Evolutionary conservation across 768 basidiomycete genomes (phyloP), one percentile per base, ranked within the genome.

Genomic region (Auriscalpium orientale): DNA sequence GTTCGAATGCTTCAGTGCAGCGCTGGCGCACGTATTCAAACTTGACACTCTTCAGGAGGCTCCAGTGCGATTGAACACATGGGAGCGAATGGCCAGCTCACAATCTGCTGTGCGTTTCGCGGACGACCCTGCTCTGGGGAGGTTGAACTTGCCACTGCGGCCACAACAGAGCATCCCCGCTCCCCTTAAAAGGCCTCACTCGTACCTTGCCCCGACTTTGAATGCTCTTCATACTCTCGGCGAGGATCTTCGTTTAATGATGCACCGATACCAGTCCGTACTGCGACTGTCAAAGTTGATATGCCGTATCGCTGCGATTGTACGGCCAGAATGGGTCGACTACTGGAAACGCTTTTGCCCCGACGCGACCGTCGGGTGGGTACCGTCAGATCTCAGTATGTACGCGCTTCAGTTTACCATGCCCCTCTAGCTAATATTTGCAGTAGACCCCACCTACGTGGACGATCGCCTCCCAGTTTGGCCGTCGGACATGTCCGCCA

Each of bases 261-360:
- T 81, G 12, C 72, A 80, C 57, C 74, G 77, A 20, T 83, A 85
- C 47, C 70, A 77, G 45, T 77, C 78, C 2, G 72, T 94, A 38
- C 63, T 78, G 44, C 70, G 73, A 51, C 71, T 94, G 10, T 83
- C 77, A 9, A 80, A 83, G 8, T 61, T 89, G 34, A 77, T 90
- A 34, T 87, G 85, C 65, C 74, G 75, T 5, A 68, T 88, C 55
- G 83, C 85, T 53, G 65, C 78, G 21, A 72, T 80, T 13, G 78
- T 90, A 15, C 81, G 89, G 18, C 83, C 85, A 0, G 92, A 92
- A 65, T 95, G 93, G 94, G 82, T 82, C 7, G 92, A 97, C 70
- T 94, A 94, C 66, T 95, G 93, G 94, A 86, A 87, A 64, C 79
- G 92, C 12, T 71, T 91, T 44, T 83, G 83, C 62, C 89, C 91